These are phyloP conservation scores for Phanerochaete carnosa DNA, from an alignment of 768 basidiomycete genomes.

Conservation along the genomic window DNA sequence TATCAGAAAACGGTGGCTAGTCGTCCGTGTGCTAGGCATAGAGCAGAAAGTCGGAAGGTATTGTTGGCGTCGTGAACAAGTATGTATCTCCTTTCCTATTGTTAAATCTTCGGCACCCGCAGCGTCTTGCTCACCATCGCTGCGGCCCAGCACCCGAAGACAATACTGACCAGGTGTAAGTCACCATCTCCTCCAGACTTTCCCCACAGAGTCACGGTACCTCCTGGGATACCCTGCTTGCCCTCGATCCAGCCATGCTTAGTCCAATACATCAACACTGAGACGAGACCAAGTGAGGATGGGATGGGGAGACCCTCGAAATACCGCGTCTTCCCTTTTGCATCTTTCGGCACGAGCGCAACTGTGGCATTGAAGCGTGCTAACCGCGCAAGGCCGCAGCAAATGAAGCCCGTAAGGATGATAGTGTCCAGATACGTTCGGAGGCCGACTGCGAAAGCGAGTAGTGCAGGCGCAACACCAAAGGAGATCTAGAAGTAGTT, in stretches of 20 bases:
- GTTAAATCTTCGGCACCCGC: conserved; percentile 70
- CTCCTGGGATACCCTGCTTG: conserved; percentile 70
- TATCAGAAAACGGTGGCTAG: not conserved
- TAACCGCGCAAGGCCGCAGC: conserved; percentile 93
- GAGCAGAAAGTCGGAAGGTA: conserved; percentile 1
- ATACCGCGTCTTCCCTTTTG: conserved; percentile 83
- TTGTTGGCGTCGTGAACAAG: conserved; percentile 1
- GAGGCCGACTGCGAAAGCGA: conserved; percentile 88
- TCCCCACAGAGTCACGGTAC: conserved; percentile 74
- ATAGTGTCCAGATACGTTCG: conserved; percentile 90
- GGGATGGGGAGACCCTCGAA: conserved; percentile 99
- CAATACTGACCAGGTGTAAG: conserved; percentile 70
- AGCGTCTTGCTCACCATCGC: conserved; percentile 99
- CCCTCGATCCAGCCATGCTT: conserved; percentile 83
- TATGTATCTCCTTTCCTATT: not conserved
- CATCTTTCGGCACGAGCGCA: conserved; percentile 87
- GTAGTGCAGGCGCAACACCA: conserved; percentile 93
- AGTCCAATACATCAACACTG: conserved; percentile 76
- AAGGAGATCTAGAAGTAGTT: conserved; percentile 76
- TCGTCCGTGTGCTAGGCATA: not conserved
- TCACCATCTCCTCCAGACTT: conserved; percentile 73
- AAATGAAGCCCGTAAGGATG: conserved; percentile 85
- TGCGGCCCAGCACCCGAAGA: conserved; percentile 88
- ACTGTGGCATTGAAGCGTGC: conserved; percentile 99
- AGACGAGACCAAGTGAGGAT: conserved; percentile 79